Base-by-base conservation (phyloP, 2,329 filamentous ascomycete species). In the Aspergillus sp. region DNA sequence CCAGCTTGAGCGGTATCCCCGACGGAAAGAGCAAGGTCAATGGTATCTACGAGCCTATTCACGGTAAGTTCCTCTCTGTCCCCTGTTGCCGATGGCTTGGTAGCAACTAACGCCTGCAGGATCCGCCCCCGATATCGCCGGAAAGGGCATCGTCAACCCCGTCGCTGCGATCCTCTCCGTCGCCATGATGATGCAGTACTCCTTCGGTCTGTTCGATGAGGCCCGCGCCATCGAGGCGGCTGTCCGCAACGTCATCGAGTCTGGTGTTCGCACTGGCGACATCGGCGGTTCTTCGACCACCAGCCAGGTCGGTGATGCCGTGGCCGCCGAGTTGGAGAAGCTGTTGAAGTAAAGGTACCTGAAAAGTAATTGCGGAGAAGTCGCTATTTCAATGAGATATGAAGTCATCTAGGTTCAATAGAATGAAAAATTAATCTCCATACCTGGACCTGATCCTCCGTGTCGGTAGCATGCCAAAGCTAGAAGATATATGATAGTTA, bases 31-130 rank as follows among this genome's bases (percentile, higher is more conserved):
- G 80, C 64, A 87, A 83, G 71, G 90, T 92, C 69, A 96, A 95
- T 71, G 93, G 91, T 64, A 96, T 97, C 67, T 99, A 96, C 72
- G 93, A 97, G 81, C 93, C 93, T 21, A 97, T 99, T 64, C 93
- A 99, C 73, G 92, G 90, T 91, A 78, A 66, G 77, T 45, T 19
- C 52, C 40, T 16, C 42, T 21, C 19, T 17, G n/a, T 25, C 19
- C 23, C 14, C 20, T 23, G 38, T 47, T 47, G 11, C 48, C 13
- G 34, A 13, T 31, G 40, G 32, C 57, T 34, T 49, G 40, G 31
- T 58, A 40, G 21, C 13, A 32, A 43, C 29, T 42, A 19, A 52
- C 21, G 16, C 9, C 17, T 9, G 21, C n/a, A 89, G 88, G 91
- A 34, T 94, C 89, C 43, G 93, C 93, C 17, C 93, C 92, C 23